Percentiles rank a stretch among this genome's conserved stretches.
These are phyloP conservation scores for Pulveroboletus sp. DNA, from an alignment of 768 basidiomycete genomes.

Conservation along the genomic window DNA sequence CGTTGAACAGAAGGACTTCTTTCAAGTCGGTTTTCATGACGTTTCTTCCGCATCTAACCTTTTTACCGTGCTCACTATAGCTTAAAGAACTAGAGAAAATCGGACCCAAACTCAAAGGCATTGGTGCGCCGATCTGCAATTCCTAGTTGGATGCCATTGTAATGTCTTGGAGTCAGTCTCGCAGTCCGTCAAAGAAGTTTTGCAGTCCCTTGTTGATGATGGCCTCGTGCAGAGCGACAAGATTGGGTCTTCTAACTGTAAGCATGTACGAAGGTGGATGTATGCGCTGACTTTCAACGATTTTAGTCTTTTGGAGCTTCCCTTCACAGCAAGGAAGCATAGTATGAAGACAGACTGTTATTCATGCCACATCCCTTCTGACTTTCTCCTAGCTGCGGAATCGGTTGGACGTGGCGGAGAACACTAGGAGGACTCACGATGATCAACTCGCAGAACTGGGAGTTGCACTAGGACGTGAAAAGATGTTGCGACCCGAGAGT, in stretches of 20 bases:
- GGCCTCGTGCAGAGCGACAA: slow-evolving; percentile 84
- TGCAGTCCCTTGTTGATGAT: slow-evolving; percentile 85
- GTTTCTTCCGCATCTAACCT: background rate
- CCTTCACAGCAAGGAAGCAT: slow-evolving; percentile 81
- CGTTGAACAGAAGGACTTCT: slow-evolving; percentile 70
- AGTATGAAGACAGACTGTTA: slow-evolving; percentile 36
- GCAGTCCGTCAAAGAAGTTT: slow-evolving; percentile 87
- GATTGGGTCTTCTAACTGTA: slow-evolving; percentile 93
- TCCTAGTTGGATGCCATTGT: background rate
- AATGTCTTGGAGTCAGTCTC: slow-evolving; percentile 48
- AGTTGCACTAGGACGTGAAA: slow-evolving; percentile 46
- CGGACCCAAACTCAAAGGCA: slow-evolving; percentile 84
- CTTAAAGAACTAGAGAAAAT: slow-evolving; percentile 92
- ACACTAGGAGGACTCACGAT: slow-evolving; percentile 38
- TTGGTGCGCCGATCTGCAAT: slow-evolving; percentile 46
- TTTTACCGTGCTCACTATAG: slow-evolving; percentile 29
- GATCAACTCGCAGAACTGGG: slow-evolving; percentile 49
- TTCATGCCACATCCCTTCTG: background rate
- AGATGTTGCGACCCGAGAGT: slow-evolving; percentile 50
- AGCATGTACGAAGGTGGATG: slow-evolving; percentile 25
- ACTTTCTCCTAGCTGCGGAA: slow-evolving; percentile 47
- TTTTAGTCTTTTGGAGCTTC: slow-evolving; percentile 90
- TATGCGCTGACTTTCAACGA: slow-evolving; percentile 18
- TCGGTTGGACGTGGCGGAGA: slow-evolving; percentile 47
- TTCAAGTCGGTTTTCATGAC: slow-evolving; percentile 39